Evolutionary conservation across 495 filamentous ascomycete species (phyloP).

Genomic region (Jackrogersella minutella): DNA sequence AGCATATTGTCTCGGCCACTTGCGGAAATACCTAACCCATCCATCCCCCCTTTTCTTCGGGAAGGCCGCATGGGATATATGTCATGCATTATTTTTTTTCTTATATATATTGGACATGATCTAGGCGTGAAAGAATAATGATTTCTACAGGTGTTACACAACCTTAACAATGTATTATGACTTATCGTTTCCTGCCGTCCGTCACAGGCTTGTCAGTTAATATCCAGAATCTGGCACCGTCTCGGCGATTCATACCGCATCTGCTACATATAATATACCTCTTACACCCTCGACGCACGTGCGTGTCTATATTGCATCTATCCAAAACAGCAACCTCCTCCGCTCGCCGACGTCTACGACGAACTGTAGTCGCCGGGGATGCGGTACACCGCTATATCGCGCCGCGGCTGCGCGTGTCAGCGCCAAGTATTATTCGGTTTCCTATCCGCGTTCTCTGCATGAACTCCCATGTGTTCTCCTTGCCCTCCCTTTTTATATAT

Average conservation of each 20-base stretch:
- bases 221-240: neutral
- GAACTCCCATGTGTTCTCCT: neutral
- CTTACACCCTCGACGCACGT: neutral
- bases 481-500: neutral
- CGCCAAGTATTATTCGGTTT: neutral
- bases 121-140: neutral
- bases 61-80: conserved; percentile 15
- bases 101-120: conserved; percentile 26
- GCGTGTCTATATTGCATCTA: neutral
- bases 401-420: neutral
- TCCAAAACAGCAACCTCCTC: neutral
- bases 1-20: conserved; percentile 29
- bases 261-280: neutral
- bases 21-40: conserved; percentile 33
- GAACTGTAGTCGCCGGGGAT: neutral
- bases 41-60: conserved; percentile 1
- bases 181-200: neutral
- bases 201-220: neutral
- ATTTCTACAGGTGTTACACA: conserved; percentile 1
- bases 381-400: neutral
- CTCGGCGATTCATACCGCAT: conserved; percentile 6
- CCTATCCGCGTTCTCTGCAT: neutral
- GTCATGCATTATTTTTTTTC: conserved; percentile 9
- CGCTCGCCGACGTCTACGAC: conserved; percentile 11
- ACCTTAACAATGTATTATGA: conserved; percentile 6